Conservation (phyloP, 1,139 yeast genomes). For the Entelexis paramagnoliae region DNA sequence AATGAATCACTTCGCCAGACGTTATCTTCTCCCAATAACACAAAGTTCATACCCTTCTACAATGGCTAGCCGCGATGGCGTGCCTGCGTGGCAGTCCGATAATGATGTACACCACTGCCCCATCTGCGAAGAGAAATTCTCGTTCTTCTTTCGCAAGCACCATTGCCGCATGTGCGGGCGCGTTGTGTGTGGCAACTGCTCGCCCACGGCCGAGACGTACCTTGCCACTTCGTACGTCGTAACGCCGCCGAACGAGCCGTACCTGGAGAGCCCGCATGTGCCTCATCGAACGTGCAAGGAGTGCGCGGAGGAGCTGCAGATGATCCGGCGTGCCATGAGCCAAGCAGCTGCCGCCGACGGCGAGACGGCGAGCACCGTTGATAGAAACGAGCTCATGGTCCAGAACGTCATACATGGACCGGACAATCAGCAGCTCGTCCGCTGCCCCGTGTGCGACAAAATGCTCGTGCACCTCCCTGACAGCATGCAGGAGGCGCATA, state of each 20-base stretch:
- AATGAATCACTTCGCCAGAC: background rate
- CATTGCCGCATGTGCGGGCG: slow-evolving; percentile 82
- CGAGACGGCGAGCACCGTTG: background rate
- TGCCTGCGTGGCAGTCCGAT: slow-evolving; percentile 75
- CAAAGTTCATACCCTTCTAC: background rate
- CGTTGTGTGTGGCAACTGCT: slow-evolving; percentile 61
- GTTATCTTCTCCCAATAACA: background rate
- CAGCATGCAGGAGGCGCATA: slow-evolving; percentile 51
- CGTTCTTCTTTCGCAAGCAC: slow-evolving; percentile 69
- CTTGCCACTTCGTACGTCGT: slow-evolving; percentile 44
- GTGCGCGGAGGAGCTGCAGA: slow-evolving; percentile 53
- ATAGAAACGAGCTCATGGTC: slow-evolving; percentile 25
- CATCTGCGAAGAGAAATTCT: slow-evolving; percentile 48
- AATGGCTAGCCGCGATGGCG: slow-evolving; percentile 18
- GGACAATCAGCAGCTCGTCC: slow-evolving; percentile 32
- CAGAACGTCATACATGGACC: slow-evolving; percentile 26
- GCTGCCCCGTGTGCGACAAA: slow-evolving; percentile 49
- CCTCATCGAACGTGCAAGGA: slow-evolving; percentile 61
- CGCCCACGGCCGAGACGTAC: slow-evolving; percentile 40
- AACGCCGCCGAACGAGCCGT: slow-evolving; percentile 39
- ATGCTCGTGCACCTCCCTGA: slow-evolving; percentile 34
- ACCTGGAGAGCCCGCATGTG: slow-evolving; percentile 41
- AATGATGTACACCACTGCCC: slow-evolving; percentile 48
- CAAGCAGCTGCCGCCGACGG: slow-evolving; percentile 15
- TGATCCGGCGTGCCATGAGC: slow-evolving; percentile 37